Evolutionary conservation across 495 filamentous ascomycete species (phyloP).

Genomic region (Gamarada debralockiae): DNA sequence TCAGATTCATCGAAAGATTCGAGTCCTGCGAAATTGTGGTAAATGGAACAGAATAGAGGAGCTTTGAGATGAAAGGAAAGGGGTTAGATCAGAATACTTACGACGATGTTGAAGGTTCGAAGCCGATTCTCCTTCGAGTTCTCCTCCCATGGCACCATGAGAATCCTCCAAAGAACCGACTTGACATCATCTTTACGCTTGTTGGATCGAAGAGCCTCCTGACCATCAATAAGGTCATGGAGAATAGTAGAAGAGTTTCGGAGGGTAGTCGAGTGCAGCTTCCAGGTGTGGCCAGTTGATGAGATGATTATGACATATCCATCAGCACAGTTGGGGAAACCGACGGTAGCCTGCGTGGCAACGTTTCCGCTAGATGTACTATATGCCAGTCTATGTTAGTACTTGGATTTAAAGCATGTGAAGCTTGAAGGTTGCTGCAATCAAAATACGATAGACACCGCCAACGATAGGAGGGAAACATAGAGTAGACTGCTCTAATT

Average conservation of each 20-base stretch:
- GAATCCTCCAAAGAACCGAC: slow-evolving; percentile 22
- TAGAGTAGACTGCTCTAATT: too few species aligned
- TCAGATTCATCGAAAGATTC: background rate
- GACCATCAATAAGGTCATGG: slow-evolving; percentile 12
- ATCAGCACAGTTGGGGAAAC: slow-evolving; percentile 31
- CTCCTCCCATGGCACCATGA: slow-evolving; percentile 13
- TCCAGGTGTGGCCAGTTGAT: slow-evolving; percentile 27
- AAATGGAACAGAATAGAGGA: background rate
- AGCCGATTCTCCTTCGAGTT: background rate
- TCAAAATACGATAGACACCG: too few species aligned
- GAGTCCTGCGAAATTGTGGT: background rate
- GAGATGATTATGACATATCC: slow-evolving; percentile 36
- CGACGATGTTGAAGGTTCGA: slow-evolving; percentile 3
- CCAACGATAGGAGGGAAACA: too few species aligned
- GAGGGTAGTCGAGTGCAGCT: slow-evolving; percentile 30
- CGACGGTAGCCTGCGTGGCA: background rate
- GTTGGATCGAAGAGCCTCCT: slow-evolving; percentile 8
- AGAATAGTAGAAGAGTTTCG: slow-evolving; percentile 20
- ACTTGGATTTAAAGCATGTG: too few species aligned
- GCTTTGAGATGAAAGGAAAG: background rate
- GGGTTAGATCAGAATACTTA: slow-evolving; percentile 1
- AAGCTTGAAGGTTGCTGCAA: too few species aligned
- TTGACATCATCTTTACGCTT: slow-evolving; percentile 14
- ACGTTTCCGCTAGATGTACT: too few species aligned
- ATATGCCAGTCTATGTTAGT: too few species aligned